These are phyloP conservation scores for Chrysoporthe austroafricana DNA, from an alignment of 2,329 filamentous ascomycete genomes.

Conservation along the genomic window DNA sequence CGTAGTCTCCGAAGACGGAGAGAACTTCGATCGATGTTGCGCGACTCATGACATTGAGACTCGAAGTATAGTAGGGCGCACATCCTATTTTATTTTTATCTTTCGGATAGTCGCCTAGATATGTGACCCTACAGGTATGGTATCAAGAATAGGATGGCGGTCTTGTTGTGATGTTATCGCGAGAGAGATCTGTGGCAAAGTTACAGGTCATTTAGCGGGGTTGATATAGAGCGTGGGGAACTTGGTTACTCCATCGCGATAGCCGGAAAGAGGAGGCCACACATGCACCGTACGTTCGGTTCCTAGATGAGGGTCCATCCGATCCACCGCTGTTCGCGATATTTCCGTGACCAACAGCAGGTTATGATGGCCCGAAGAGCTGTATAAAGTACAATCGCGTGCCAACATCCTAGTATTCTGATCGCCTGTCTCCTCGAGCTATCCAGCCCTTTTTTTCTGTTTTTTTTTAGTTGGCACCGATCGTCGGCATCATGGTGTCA, in stretches of 20 bases:
- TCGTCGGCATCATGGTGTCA: slow-evolving; percentile 3
- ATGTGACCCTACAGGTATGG: too few relatives aligned
- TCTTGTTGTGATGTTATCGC: too few relatives aligned
- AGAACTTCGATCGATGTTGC: too few relatives aligned
- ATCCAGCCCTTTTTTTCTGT: neutral
- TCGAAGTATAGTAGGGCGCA: too few relatives aligned
- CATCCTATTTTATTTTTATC: too few relatives aligned
- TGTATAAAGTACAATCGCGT: neutral
- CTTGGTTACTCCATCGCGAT: neutral
- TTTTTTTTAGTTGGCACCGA: neutral
- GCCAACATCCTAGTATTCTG: neutral
- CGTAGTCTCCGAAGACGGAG: neutral
- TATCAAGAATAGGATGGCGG: too few relatives aligned
- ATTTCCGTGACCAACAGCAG: neutral
- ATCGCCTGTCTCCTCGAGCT: neutral
- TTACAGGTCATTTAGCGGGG: neutral
- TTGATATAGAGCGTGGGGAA: neutral
- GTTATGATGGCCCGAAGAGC: neutral
- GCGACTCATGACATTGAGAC: too few relatives aligned
- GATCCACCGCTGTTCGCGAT: neutral
- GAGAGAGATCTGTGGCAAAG: too few relatives aligned
- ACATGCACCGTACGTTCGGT: neutral
- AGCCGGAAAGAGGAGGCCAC: neutral
- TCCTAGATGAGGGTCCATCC: neutral
- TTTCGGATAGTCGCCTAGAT: too few relatives aligned